These are phyloP conservation scores for Garcia nutans DNA, from an alignment of 345 rosid species.

Conservation along the genomic window DNA sequence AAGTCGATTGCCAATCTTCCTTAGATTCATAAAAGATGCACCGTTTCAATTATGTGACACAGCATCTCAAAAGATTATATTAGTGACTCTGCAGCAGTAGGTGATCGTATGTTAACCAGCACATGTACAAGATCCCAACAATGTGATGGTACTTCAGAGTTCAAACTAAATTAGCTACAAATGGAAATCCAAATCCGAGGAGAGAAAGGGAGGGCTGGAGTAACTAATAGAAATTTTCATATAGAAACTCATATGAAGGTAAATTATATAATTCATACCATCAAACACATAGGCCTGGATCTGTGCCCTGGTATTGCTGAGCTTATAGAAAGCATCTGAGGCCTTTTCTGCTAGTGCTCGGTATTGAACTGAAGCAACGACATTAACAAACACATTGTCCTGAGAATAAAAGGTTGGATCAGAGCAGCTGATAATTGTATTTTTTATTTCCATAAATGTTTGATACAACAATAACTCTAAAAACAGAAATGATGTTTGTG, in stretches of 20 bases:
- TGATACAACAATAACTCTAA: background rate
- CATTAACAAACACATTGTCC: slow-evolving; percentile 25
- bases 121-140: background rate
- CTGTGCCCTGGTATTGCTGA: slow-evolving; percentile 30
- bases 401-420: background rate
- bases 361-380: slow-evolving; percentile 26
- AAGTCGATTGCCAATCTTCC: background rate
- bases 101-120: background rate
- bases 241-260: background rate
- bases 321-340: slow-evolving; percentile 24
- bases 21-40: background rate
- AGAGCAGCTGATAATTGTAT: background rate
- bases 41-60: background rate
- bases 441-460: background rate
- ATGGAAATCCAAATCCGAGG: background rate
- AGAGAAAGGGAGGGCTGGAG: background rate
- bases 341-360: slow-evolving; percentile 22
- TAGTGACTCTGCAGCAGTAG: background rate
- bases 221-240: background rate
- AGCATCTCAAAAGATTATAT: background rate
- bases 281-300: slow-evolving; percentile 29
- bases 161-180: background rate
- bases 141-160: background rate
- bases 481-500: background rate
- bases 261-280: slow-evolving; percentile 10